phyloP scores from a whole-genome alignment of 176 grass and related monocot genomes.

The Oryza coarctata region DNA sequence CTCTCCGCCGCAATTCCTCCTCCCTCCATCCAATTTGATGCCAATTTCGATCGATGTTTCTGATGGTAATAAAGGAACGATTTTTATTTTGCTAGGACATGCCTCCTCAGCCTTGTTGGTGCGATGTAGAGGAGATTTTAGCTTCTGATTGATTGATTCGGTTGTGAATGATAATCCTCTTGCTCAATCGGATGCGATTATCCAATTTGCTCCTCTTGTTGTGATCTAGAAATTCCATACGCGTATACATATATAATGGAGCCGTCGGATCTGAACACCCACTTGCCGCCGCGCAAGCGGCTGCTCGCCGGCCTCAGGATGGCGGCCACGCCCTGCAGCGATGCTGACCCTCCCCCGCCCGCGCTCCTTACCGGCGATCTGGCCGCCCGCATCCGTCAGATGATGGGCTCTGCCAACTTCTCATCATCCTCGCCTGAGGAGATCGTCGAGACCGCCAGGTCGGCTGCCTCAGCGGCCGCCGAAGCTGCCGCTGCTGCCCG shows the following conservation, averaged over 20 bases:
- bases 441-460: conserved; percentile 52
- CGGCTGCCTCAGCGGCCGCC: conserved; percentile 50
- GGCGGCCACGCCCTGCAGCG: conserved; percentile 38
- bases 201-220: not conserved
- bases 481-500: conserved; percentile 57
- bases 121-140: conserved; percentile 24
- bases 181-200: not conserved
- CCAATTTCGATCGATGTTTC: conserved; percentile 26
- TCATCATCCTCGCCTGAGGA: conserved; percentile 59
- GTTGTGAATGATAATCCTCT: not conserved
- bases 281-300: conserved; percentile 95
- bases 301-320: conserved; percentile 86
- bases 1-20: not conserved
- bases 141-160: not conserved
- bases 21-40: not conserved
- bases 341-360: conserved; percentile 36
- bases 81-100: conserved; percentile 30
- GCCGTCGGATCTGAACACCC: conserved; percentile 67
- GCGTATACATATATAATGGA: conserved; percentile 44
- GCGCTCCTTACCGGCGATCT: conserved; percentile 54
- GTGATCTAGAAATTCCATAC: conserved; percentile 33
- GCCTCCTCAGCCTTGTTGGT: not conserved
- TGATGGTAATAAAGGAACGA: conserved; percentile 36
- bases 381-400: conserved; percentile 53
- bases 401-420: conserved; percentile 51